Evolutionary conservation across 2,329 filamentous ascomycete species (phyloP).

Genomic region (Ilyonectria sp.): DNA sequence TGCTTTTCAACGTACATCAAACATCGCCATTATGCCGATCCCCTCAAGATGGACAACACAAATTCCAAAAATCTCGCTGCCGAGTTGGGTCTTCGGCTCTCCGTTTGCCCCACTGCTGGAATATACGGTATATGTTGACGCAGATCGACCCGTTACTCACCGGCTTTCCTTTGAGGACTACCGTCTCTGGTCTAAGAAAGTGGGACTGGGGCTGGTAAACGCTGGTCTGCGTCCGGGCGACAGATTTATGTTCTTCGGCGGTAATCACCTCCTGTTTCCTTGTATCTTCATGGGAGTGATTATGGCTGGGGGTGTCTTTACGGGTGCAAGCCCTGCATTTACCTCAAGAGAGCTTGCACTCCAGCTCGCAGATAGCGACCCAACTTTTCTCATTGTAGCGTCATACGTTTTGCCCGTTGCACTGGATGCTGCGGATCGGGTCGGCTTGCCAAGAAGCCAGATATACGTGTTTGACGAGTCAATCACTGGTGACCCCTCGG

Average conservation of each 20-base stretch:
- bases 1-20: no score
- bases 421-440: slow-evolving; percentile 73
- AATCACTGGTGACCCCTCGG: slow-evolving; percentile 35
- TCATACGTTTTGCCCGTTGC: slow-evolving; percentile 74
- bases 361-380: slow-evolving; percentile 81
- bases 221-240: slow-evolving; percentile 77
- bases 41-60: slow-evolving; percentile 60
- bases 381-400: slow-evolving; percentile 75
- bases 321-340: slow-evolving; percentile 79
- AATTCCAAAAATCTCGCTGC: slow-evolving; percentile 66
- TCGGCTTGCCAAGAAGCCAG: slow-evolving; percentile 66
- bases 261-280: slow-evolving; percentile 82
- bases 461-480: slow-evolving; percentile 77
- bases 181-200: slow-evolving; percentile 79
- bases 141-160: slow-evolving; percentile 76
- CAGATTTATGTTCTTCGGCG: slow-evolving; percentile 79
- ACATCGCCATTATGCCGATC: slow-evolving; percentile 57
- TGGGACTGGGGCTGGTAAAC: slow-evolving; percentile 77
- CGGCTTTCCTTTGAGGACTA: slow-evolving; percentile 75
- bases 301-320: slow-evolving; percentile 85
- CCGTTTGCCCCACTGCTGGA: slow-evolving; percentile 59
- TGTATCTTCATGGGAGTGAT: slow-evolving; percentile 79
- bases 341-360: slow-evolving; percentile 80
- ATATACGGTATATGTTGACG: slow-evolving; percentile 70
- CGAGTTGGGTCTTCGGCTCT: slow-evolving; percentile 69